Evolutionary conservation across 345 rosid species (phyloP).

Genomic region (Carallia pectinifolia): DNA sequence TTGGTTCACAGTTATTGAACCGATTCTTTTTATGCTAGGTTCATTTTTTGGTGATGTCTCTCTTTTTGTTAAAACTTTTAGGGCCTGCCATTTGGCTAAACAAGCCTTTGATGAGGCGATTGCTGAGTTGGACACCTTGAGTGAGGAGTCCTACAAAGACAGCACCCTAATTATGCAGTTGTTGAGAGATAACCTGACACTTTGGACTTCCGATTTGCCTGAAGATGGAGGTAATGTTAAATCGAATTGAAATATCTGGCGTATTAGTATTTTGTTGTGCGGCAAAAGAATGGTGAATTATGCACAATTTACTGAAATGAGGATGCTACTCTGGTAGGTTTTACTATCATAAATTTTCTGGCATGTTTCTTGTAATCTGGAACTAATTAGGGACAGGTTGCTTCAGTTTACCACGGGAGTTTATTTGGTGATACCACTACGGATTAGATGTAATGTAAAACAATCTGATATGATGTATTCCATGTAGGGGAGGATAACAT

Average conservation of each 20-base stretch:
- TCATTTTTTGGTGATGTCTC: background rate
- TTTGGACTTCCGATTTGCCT: constrained; percentile 99
- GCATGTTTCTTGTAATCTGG: no score
- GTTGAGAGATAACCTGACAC: constrained; percentile 95
- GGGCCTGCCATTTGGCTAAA: constrained; percentile 98
- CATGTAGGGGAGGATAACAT: constrained; percentile 68
- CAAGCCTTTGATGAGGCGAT: constrained; percentile 99
- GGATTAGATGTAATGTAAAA: background rate
- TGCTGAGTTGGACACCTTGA: constrained; percentile 91
- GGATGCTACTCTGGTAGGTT: no score
- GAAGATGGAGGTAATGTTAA: constrained; percentile 79
- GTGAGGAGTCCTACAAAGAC: constrained; percentile 97
- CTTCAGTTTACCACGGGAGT: no score
- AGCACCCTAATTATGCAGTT: constrained; percentile 99
- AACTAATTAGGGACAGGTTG: no score
- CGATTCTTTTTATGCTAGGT: background rate
- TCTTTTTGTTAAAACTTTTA: constrained; percentile 29
- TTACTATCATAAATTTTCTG: no score
- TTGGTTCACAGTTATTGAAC: no score
- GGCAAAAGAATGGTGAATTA: background rate
- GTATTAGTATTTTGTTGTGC: background rate
- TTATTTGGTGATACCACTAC: background rate
- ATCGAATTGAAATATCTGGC: background rate
- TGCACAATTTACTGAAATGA: no score
- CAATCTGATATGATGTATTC: background rate